Evolutionary conservation across 495 filamentous ascomycete genomes (phyloP).

Genomic region (Lasiosphaeria hispida): DNA sequence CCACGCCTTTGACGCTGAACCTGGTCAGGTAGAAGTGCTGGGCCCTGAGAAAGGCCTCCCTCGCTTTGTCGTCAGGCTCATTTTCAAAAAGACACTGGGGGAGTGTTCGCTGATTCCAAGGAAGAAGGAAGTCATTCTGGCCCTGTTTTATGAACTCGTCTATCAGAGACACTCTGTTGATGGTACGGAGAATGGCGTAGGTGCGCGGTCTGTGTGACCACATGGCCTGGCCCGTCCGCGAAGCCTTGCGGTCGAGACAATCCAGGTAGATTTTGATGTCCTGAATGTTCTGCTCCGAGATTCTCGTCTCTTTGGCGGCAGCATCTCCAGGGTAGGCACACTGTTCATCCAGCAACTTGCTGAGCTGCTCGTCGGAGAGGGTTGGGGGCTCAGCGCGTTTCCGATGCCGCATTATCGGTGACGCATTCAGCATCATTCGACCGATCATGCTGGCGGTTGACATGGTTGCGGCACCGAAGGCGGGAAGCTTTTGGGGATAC

Average conservation of each 20-base stretch:
- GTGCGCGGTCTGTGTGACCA: too few species aligned
- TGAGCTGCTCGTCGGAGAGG: too few species aligned
- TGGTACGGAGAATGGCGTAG: constrained; percentile 14
- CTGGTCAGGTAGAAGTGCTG: constrained; percentile 54
- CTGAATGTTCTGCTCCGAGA: not conserved
- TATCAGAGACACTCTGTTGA: constrained; percentile 7
- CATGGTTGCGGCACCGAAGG: too few species aligned
- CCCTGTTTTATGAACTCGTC: constrained; percentile 13
- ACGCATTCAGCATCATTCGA: too few species aligned
- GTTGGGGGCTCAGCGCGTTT: too few species aligned
- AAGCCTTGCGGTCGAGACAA: too few species aligned
- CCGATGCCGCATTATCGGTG: too few species aligned
- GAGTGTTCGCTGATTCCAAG: constrained; percentile 15
- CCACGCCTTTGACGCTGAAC: constrained; percentile 14
- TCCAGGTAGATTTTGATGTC: not conserved
- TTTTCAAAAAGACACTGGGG: constrained; percentile 25
- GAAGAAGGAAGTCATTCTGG: constrained; percentile 11
- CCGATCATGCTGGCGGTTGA: too few species aligned
- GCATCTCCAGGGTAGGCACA: too few species aligned
- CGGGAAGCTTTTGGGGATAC: too few species aligned
- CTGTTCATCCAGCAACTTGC: too few species aligned
- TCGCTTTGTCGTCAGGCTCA: constrained; percentile 52
- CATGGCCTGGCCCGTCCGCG: too few species aligned
- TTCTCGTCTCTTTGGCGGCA: not conserved
- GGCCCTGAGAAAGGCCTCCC: constrained; percentile 49